Evolutionary conservation across 2,329 filamentous ascomycete species (phyloP).

Genomic region (Colletotrichum musicola): DNA sequence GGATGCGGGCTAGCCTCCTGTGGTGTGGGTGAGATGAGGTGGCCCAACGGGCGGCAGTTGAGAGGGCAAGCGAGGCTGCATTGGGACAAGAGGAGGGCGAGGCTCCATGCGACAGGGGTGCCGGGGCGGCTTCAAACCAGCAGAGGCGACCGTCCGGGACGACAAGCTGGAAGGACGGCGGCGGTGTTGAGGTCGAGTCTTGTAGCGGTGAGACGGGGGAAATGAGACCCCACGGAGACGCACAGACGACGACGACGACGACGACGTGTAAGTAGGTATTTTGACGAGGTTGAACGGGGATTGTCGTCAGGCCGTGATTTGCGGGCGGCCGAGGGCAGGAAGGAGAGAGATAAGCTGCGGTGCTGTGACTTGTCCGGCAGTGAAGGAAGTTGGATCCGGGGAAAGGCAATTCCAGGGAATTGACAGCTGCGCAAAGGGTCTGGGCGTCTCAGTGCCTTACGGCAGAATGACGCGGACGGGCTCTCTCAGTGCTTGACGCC

Average conservation of each 20-base stretch:
- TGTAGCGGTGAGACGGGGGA: slow-evolving; percentile 25
- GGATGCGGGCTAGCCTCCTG: neutral
- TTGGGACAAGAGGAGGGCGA: slow-evolving; percentile 29
- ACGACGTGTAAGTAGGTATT: neutral
- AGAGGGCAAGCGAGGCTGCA: slow-evolving; percentile 26
- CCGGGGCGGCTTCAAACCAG: neutral
- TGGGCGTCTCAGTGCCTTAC: slow-evolving; percentile 8
- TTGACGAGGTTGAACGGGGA: slow-evolving; percentile 4
- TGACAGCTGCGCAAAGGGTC: slow-evolving; percentile 25
- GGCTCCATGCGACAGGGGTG: slow-evolving; percentile 24
- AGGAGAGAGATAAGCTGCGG: slow-evolving; percentile 24
- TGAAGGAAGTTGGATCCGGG: slow-evolving; percentile 26
- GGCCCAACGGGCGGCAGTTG: slow-evolving; percentile 35
- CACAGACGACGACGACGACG: neutral
- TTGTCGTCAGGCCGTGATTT: slow-evolving; percentile 15
- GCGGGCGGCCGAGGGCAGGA: slow-evolving; percentile 17
- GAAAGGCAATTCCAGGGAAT: slow-evolving; percentile 22
- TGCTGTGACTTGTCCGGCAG: slow-evolving; percentile 32
- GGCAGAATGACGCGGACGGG: slow-evolving; percentile 15
- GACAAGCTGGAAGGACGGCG: slow-evolving; percentile 1
- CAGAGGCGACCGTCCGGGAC: slow-evolving; percentile 9
- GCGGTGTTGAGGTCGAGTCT: slow-evolving; percentile 22
- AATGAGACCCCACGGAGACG: neutral
- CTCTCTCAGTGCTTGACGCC: neutral
- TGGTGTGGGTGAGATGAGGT: slow-evolving; percentile 27